phyloP scores from a whole-genome alignment of 2,329 filamentous ascomycete species.

The Orbilia quercus region DNA sequence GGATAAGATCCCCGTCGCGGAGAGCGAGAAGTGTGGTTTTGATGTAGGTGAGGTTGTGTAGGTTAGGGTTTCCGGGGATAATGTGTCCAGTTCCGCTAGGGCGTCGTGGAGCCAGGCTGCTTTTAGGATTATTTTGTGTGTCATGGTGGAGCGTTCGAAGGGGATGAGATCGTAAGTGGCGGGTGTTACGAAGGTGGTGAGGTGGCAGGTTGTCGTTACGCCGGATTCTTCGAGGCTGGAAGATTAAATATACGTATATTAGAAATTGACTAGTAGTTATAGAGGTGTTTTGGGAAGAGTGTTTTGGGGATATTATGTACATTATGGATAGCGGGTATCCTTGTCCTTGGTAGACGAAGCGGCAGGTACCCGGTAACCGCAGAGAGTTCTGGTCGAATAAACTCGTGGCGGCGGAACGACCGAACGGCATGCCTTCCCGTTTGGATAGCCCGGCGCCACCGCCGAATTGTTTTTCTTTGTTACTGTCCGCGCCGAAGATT shows the following conservation, averaged over 20 bases:
- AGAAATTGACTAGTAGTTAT: no score
- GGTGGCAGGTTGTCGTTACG: conserved; percentile 86
- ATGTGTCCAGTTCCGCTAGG: conserved; percentile 69
- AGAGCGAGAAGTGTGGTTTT: conserved; percentile 79
- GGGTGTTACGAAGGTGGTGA: conserved; percentile 84
- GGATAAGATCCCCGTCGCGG: conserved; percentile 72
- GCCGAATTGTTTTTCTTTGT: conserved; percentile 61
- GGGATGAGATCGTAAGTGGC: conserved; percentile 82
- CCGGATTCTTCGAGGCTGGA: conserved; percentile 78
- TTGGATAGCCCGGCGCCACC: conserved; percentile 59
- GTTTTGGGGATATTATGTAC: no score
- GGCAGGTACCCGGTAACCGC: conserved; percentile 86
- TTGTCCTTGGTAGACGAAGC: conserved; percentile 77
- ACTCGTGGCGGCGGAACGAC: conserved; percentile 19
- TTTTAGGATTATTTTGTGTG: conserved; percentile 92
- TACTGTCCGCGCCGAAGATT: conserved; percentile 84
- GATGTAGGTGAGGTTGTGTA: conserved; percentile 73
- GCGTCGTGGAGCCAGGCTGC: conserved; percentile 67
- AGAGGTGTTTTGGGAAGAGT: no score
- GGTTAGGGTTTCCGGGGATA: conserved; percentile 78
- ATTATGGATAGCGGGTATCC: conserved; percentile 85
- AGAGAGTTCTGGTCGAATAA: conserved; percentile 69
- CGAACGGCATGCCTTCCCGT: conserved; percentile 64
- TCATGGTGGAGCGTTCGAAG: conserved; percentile 80
- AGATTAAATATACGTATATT: background rate